Evolutionary conservation across 768 basidiomycete genomes (phyloP), one percentile per base, ranked within the genome.

Genomic region (Lactarius tabidus): DNA sequence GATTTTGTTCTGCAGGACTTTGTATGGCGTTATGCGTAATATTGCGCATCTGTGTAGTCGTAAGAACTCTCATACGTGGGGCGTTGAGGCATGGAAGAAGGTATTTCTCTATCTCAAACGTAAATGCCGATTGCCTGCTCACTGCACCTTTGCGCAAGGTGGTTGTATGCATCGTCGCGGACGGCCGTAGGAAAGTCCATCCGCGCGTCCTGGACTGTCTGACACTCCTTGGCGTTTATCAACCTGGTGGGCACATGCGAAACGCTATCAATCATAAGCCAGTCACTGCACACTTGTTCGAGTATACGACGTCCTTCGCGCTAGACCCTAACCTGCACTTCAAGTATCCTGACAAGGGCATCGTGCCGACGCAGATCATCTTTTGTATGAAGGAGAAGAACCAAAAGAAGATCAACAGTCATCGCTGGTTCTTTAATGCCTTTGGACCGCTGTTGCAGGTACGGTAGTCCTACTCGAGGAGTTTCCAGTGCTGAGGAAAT

Each of bases 361-460:
- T 95, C 48, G 89, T 94, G 15, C 95, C 94, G 2, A 93, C 90
- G n/a, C 96, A 95, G 73, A 94, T 92, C 57, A 87, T 98, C 36
- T 92, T 92, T 73, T 91, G 88, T 73, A 82, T 91, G 79, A 92
- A 93, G 79, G 94, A 95, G 79, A 91, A 86, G 79, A 98, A 96
- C 73, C 89, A 93, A 73, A 95, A 95, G 81, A 97, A 98, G 79
- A 95, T 98, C 73, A 98, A 97, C 74, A 92, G 90, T 55, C 95
- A 97, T 71, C 81, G 95, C 56, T 98, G 95, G 95, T 96, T 95
- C 76, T 97, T 98, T 77, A 98, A 97, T 73, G 95, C 93, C 0
- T 91, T 98, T 73, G 90, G 84, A 0, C 82, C 88, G 0, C 79
- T 95, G 74, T 76, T 98, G 33, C 90, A 91, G 77, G 91, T 89